Conservation (phyloP, 2,329 filamentous ascomycete species). For the Beauveria sp. region DNA sequence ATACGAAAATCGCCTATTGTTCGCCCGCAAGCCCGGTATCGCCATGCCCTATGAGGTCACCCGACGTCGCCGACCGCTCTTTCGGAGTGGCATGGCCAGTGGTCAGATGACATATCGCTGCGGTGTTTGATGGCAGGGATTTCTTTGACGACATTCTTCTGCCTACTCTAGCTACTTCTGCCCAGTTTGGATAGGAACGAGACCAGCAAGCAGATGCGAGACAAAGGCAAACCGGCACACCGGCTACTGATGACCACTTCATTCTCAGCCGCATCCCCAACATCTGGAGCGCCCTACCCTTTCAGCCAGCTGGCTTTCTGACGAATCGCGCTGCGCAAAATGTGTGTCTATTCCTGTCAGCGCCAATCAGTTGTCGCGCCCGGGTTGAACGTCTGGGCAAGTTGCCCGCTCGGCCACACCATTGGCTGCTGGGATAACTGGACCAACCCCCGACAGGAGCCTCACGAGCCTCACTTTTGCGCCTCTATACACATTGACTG, state of each 20-base stretch:
- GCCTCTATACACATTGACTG: neutral
- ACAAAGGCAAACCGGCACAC: neutral
- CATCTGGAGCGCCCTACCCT: neutral
- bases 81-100: neutral
- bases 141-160: neutral
- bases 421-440: neutral
- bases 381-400: neutral
- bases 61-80: neutral
- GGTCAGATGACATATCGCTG: neutral
- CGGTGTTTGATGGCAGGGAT: neutral
- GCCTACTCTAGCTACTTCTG: neutral
- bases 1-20: neutral
- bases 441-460: neutral
- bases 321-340: conserved; percentile 3
- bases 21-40: neutral
- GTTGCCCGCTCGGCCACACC: neutral
- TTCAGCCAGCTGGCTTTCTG: conserved; percentile 5
- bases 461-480: neutral
- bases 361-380: neutral
- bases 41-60: neutral
- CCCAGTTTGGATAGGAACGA: neutral
- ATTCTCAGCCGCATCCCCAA: neutral
- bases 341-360: neutral
- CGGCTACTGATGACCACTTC: neutral
- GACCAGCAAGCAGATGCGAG: neutral